Conservation (phyloP, 2,329 filamentous ascomycete genomes). For the Lojkania enalia region DNA sequence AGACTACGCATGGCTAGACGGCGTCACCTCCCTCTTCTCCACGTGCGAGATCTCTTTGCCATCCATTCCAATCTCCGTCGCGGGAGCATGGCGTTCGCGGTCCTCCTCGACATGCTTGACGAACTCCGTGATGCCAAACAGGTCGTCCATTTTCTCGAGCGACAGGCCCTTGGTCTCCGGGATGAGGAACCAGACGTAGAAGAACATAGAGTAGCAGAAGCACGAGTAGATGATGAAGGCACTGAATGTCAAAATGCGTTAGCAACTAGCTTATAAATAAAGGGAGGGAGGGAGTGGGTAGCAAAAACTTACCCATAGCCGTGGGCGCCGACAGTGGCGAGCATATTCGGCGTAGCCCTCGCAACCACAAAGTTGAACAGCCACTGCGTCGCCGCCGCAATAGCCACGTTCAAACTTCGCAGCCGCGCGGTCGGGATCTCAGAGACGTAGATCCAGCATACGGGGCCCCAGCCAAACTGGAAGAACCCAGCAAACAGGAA, state of each 20-base stretch:
- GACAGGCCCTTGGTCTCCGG: conserved; percentile 71
- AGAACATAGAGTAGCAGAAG: conserved; percentile 67
- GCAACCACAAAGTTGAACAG: conserved; percentile 76
- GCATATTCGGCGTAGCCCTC: conserved; percentile 68
- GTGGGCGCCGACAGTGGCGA: conserved; percentile 56
- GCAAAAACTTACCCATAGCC: conserved; percentile 52
- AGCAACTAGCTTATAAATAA: conserved; percentile 46
- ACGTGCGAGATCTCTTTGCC: conserved; percentile 31
- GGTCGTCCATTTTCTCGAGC: conserved; percentile 68
- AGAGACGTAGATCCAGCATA: conserved; percentile 72
- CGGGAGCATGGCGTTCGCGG: conserved; percentile 26
- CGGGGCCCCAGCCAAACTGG: conserved; percentile 65
- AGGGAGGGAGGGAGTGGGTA: not conserved
- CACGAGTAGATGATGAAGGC: conserved; percentile 71
- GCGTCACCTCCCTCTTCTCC: conserved; percentile 31
- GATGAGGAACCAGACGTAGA: conserved; percentile 70
- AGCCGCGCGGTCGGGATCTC: conserved; percentile 71
- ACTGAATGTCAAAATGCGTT: conserved; percentile 51
- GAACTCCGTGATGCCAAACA: conserved; percentile 63
- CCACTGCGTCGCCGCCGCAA: conserved; percentile 72
- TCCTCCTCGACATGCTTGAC: conserved; percentile 39
- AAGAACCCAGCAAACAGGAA: conserved; percentile 73
- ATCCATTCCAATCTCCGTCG: conserved; percentile 33
- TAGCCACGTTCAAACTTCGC: conserved; percentile 67
- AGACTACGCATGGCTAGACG: no score